Evolutionary conservation across 352 stramenopile genomes (phyloP).

Genomic region (Thalassiosira livingstoniorum): DNA sequence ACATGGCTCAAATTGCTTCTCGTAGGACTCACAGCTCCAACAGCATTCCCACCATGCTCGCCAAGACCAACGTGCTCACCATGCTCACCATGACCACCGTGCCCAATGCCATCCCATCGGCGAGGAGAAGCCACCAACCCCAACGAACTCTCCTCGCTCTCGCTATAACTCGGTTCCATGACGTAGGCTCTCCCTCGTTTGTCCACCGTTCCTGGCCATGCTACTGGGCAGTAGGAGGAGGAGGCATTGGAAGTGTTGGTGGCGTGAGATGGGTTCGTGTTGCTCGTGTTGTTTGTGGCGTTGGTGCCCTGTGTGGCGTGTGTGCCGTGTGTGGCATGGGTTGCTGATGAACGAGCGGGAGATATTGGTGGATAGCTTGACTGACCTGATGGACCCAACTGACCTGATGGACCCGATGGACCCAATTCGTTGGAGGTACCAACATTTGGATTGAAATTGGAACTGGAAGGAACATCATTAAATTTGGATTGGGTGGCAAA

Average conservation of each 20-base stretch:
- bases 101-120: not conserved
- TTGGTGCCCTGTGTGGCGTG: no score
- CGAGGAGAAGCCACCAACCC: constrained; percentile 12
- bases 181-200: constrained; percentile 60
- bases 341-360: constrained; percentile 52
- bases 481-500: not conserved
- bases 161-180: constrained; percentile 76
- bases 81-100: not conserved
- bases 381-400: constrained; percentile 2
- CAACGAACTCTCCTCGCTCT: constrained; percentile 58
- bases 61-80: no score
- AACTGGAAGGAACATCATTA: not conserved
- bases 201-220: constrained; percentile 82
- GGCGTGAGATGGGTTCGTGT: constrained; percentile 56
- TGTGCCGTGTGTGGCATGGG: no score
- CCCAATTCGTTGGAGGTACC: not conserved
- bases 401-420: not conserved
- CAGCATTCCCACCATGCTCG: no score
- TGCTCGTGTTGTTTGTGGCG: no score
- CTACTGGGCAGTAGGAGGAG: constrained; percentile 68
- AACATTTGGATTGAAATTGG: not conserved
- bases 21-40: no score
- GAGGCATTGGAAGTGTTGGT: constrained; percentile 47
- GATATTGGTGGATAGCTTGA: constrained; percentile 51
- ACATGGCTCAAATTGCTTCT: no score